Base-by-base conservation (phyloP, 2,329 filamentous ascomycete species). In the Dactylellina leptospora region DNA sequence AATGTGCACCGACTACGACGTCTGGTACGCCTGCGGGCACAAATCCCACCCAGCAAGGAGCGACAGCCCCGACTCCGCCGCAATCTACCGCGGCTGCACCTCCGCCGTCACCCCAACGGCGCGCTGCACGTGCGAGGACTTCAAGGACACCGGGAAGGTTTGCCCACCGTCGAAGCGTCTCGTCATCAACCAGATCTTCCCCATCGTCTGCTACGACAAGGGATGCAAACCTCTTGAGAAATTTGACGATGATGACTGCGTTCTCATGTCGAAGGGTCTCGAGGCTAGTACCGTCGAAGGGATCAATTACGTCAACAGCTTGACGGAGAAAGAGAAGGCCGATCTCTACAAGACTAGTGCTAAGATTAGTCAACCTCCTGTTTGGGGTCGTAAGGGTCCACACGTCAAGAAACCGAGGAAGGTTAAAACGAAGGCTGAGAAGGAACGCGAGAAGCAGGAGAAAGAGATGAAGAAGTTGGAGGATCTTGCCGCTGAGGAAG, bases 301-400 rank as follows among this genome's bases (percentile, higher is more conserved):
- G 1, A 20, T 22, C 9, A 45, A 56, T 1, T 62, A 40, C 13
- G 18, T 56, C 28, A 38, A 61, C 4, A 42, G 18, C 0, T 44
- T 70, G 30, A 28, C 64, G 8, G 64, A 62, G 22, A 70, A 45
- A 20, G 30, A 62, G 42, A 54, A 55, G 25, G 30, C 56, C 23
- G 56, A 70, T 9, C 45, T 62, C 30, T 50, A 48, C 13, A 61
- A 58, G n/a, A 53, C 56, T 20, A 62, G 56, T 36, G 45, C 58
- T 23, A 50, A 53, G 18, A 53, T 72, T 13, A 62, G 59, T n/a
- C 66, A 72, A 33, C 58, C 66, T 28, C 66, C 58, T 4, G 66
- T 72, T 16, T 72, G 66, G 66, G 66, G 66, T 4, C 47, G 66
- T n/a, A 72, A 72, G 23, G 66, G 66, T 0, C 66, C 66, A 6